phyloP scores from a whole-genome alignment of 163 green algal genomes.

The Scenedesmus sp. region DNA sequence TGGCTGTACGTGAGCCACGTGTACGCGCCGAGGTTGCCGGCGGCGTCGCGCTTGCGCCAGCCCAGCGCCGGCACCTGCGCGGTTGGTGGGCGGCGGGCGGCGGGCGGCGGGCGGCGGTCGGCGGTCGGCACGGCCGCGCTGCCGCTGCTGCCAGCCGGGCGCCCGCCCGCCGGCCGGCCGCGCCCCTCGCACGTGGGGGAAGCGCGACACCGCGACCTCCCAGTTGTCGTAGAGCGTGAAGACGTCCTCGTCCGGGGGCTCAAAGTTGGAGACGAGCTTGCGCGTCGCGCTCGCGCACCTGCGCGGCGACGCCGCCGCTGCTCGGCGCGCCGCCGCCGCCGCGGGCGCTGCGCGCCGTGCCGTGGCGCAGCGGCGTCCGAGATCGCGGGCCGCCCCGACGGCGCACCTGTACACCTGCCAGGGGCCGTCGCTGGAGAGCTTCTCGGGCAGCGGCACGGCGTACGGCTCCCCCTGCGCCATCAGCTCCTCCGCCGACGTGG shows the following conservation, averaged over 20 bases:
- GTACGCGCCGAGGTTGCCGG: slow-evolving; percentile 83
- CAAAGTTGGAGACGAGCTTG: slow-evolving; percentile 78
- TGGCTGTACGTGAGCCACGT: slow-evolving; percentile 92
- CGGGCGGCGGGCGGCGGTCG: too few species aligned
- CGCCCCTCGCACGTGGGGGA: slow-evolving; percentile 56
- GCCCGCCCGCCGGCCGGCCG: too few species aligned
- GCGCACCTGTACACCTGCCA: slow-evolving; percentile 74
- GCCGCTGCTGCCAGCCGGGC: not conserved
- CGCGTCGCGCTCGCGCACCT: slow-evolving; percentile 75
- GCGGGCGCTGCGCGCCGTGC: too few species aligned
- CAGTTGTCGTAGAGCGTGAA: slow-evolving; percentile 87
- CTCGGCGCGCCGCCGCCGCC: too few species aligned
- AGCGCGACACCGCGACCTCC: slow-evolving; percentile 71
- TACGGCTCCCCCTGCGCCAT: slow-evolving; percentile 31
- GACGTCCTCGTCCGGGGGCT: slow-evolving; percentile 78
- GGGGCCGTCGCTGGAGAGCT: slow-evolving; percentile 62
- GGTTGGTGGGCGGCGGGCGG: too few species aligned
- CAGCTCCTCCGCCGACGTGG: slow-evolving; percentile 32
- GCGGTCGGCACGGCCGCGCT: not conserved
- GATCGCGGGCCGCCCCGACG: not conserved
- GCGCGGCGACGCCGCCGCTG: not conserved
- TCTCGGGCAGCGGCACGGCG: slow-evolving; percentile 74
- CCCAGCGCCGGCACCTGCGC: slow-evolving; percentile 84
- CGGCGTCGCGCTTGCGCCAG: slow-evolving; percentile 68
- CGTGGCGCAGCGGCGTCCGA: not conserved